Conservation (phyloP, 495 filamentous ascomycete species). For the Lophiotrema nucula region DNA sequence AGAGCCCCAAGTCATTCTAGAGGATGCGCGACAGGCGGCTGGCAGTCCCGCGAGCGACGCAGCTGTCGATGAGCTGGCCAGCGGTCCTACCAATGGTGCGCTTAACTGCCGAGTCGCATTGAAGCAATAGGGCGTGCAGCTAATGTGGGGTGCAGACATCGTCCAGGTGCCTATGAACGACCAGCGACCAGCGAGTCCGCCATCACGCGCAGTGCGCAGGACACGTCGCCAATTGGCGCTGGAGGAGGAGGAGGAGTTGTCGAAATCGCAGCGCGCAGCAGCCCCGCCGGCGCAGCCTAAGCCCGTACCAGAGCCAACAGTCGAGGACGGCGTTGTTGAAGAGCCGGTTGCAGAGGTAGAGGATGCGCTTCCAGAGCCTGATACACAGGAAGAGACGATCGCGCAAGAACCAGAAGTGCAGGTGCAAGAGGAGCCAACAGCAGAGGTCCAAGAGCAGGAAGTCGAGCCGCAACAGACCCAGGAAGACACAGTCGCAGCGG, state of each 20-base stretch:
- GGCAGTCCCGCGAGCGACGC: conserved; percentile 30
- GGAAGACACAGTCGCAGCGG: neutral
- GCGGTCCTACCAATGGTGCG: conserved; percentile 17
- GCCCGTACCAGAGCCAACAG: neutral
- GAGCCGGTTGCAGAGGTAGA: neutral
- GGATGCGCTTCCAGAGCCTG: neutral
- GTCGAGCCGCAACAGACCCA: neutral
- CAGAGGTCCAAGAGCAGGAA: neutral
- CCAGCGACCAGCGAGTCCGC: conserved; percentile 21
- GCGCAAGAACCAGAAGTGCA: neutral
- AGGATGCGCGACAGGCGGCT: conserved; percentile 30
- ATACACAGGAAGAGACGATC: neutral
- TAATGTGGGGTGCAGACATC: conserved; percentile 26
- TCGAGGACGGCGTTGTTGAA: neutral
- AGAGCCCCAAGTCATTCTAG: no score
- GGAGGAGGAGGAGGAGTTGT: conserved; percentile 29
- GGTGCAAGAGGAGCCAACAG: neutral
- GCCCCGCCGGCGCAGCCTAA: neutral
- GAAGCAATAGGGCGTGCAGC: conserved; percentile 5
- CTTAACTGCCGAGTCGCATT: neutral
- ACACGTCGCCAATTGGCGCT: conserved; percentile 34
- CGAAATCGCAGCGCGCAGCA: conserved; percentile 5
- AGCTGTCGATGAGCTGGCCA: conserved; percentile 27
- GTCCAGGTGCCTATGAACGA: conserved; percentile 32
- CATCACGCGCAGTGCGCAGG: conserved; percentile 32